Base-by-base conservation (phyloP, 2,329 filamentous ascomycete genomes). In the Teratosphaeria viscida region DNA sequence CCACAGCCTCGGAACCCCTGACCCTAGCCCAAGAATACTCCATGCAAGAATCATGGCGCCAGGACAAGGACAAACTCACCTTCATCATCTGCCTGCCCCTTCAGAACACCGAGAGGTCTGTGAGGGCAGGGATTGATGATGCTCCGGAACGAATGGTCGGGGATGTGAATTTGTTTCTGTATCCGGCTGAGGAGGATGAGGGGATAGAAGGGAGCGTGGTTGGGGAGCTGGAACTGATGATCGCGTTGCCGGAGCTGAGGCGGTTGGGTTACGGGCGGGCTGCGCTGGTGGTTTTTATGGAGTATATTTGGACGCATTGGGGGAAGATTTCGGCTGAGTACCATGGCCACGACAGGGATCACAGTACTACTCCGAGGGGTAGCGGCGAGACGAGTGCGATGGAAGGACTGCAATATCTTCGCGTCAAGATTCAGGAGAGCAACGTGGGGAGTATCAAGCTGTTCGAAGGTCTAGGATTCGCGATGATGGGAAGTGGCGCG, bases 1-100 rank as follows among this genome's bases (percentile, higher is more conserved):
- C 88, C 58, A 97, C 92, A 0, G 91, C 92, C 0, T 96, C 92
- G 0, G 91, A 96, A 63, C 89, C 87, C 0, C 81, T 97, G 56
- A 85, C 82, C 0, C 78, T 96, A 0, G 79, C 84, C 0, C 87
- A 96, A 70, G 92, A 97, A 78, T 90, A 94, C 73, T 82, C 84
- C 56, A 97, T 96, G 85, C 92, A 96, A 73, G 76, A 77, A n/a
- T 90, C 85, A 64, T 97, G 92, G 92, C 85, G 91, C 43, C 77
- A 77, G 23, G 89, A 94, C 52, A 74, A 77, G 29, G 92, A 97
- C 75, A 97, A 97, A 76, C 74, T 97, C 62, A 97, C 92, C 0
- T 97, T 96, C 67, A 96, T 97, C 71, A 75, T 89, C 58, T 96
- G 90, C 70, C 76, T 79, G 10, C 81, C 65, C 5, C 35, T 59